phyloP scores from a whole-genome alignment of 164 flowering plant species.

The Vitis labrusca region DNA sequence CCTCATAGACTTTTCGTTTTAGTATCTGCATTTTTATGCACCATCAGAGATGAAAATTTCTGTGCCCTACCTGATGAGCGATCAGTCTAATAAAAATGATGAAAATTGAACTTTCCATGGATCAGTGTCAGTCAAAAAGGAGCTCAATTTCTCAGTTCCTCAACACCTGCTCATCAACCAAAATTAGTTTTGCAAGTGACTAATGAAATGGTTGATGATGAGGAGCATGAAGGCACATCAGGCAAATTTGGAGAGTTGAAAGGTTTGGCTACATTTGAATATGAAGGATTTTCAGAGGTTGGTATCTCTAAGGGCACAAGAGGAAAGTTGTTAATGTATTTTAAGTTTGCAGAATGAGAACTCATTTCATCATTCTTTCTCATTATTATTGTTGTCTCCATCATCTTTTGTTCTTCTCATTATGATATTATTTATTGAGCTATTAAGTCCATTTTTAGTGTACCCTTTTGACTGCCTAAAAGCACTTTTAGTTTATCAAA shows the following conservation, averaged over 20 bases:
- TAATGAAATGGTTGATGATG: constrained; percentile 41
- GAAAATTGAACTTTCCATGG: constrained; percentile 3
- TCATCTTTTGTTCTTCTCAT: neutral
- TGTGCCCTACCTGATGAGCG: neutral
- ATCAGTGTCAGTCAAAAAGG: constrained; percentile 51
- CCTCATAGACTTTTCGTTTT: neutral
- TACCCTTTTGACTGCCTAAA: no score
- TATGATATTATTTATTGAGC: neutral
- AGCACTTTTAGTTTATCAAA: no score
- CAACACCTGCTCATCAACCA: constrained; percentile 43
- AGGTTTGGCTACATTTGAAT: constrained; percentile 19
- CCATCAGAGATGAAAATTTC: neutral
- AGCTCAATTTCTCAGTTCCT: constrained; percentile 36
- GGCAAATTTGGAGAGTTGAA: constrained; percentile 24
- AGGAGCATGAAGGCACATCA: constrained; percentile 17
- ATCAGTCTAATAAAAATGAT: neutral
- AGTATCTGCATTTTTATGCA: neutral
- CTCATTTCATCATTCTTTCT: neutral
- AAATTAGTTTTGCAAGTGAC: constrained; percentile 42
- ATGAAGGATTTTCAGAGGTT: constrained; percentile 49
- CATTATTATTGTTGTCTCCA: neutral
- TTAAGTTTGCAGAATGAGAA: neutral
- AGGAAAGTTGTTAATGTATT: neutral
- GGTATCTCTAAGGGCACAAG: neutral
- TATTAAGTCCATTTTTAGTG: no score